Evolutionary conservation across 768 basidiomycete genomes (phyloP).

Genomic region (Hortiboletus flavorubellus): DNA sequence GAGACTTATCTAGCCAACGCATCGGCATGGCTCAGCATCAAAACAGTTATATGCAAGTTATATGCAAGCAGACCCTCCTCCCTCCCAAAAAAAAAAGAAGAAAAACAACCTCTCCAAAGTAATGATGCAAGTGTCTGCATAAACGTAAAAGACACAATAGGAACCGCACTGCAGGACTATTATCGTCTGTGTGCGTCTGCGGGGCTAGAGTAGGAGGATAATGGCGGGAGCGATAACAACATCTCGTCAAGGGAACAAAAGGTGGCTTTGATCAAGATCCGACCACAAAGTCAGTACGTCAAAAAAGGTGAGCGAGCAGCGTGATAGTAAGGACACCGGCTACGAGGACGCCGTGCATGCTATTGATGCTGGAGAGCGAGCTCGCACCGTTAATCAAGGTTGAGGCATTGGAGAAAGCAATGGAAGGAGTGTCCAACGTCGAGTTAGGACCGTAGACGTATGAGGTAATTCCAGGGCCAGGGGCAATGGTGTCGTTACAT

Average conservation of each 20-base stretch:
- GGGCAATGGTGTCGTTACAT: constrained; percentile 51
- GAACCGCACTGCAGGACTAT: neutral
- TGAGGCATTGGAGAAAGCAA: constrained; percentile 58
- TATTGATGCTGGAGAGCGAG: constrained; percentile 4
- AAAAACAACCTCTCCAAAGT: neutral
- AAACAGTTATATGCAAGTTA: neutral
- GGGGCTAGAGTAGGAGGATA: neutral
- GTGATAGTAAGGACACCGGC: constrained; percentile 10
- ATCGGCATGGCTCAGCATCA: neutral
- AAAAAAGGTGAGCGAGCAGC: constrained; percentile 21
- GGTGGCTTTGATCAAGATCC: neutral
- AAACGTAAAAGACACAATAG: neutral
- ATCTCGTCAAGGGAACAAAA: neutral
- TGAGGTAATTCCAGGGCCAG: constrained; percentile 49
- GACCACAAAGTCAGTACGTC: constrained; percentile 4
- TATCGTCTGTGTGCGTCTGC: neutral
- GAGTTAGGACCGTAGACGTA: constrained; percentile 63
- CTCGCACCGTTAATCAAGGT: constrained; percentile 46
- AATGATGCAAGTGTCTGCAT: neutral
- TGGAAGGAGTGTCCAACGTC: constrained; percentile 47
- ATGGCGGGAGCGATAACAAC: neutral
- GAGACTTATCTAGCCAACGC: too few relatives aligned
- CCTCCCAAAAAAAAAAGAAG: neutral
- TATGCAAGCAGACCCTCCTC: neutral
- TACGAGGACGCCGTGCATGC: constrained; percentile 12